phyloP scores from a whole-genome alignment of 1,284 basidiomycete genomes.

The Moniliella sp. region DNA sequence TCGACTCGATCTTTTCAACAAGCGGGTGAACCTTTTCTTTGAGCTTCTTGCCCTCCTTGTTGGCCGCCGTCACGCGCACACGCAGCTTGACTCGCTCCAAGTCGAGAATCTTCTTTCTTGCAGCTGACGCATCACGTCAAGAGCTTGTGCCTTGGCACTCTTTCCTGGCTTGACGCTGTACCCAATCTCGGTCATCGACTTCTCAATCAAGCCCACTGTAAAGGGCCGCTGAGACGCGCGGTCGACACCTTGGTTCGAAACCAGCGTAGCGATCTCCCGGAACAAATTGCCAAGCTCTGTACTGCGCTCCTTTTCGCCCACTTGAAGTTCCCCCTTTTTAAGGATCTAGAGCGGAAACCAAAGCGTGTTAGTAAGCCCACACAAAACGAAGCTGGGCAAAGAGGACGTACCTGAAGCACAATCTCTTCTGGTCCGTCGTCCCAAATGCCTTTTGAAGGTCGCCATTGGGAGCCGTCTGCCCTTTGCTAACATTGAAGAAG shows the following conservation, averaged over 20 bases:
- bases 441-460: conserved; percentile 81
- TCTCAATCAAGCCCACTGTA: conserved; percentile 86
- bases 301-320: conserved; percentile 84
- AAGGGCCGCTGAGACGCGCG: conserved; percentile 70
- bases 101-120: conserved; percentile 53
- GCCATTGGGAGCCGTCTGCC: conserved; percentile 65
- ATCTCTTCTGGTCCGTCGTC: conserved; percentile 51
- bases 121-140: conserved; percentile 69
- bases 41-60: conserved; percentile 50
- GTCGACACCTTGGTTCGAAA: conserved; percentile 85
- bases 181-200: conserved; percentile 82
- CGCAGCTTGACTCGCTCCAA: conserved; percentile 84
- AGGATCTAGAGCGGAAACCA: conserved; percentile 71
- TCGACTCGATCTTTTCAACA: conserved; percentile 63
- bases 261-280: conserved; percentile 76
- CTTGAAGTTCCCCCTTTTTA: conserved; percentile 85
- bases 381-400: too few relatives aligned
- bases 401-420: conserved; percentile 57
- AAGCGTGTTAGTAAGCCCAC: too few relatives aligned
- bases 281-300: conserved; percentile 64
- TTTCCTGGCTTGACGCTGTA: conserved; percentile 72
- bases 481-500: conserved; percentile 88
- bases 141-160: conserved; percentile 53
- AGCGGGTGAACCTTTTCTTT: conserved; percentile 52
- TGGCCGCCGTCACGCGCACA: conserved; percentile 57